These are phyloP conservation scores for Sugiyamaella boreocaroliniensis DNA, from an alignment of 805 yeast species.

Conservation along the genomic window DNA sequence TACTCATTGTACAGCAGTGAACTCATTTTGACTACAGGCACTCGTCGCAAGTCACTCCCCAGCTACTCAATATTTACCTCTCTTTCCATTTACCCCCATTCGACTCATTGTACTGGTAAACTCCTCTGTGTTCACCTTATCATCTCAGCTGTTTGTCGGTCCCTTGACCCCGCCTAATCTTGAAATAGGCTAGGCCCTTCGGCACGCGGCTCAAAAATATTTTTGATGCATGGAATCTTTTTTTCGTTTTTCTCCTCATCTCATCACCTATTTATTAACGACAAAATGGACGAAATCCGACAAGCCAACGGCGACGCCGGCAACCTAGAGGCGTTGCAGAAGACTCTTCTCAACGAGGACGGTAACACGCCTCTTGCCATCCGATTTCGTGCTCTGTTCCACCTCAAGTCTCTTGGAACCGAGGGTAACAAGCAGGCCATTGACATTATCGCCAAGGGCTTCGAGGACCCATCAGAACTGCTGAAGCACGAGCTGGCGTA, in stretches of 20 bases:
- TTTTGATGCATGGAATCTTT: not conserved
- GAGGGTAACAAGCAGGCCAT: conserved; percentile 63
- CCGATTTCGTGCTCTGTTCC: conserved; percentile 91
- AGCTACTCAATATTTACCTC: too few species aligned
- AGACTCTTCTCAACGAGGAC: conserved; percentile 25
- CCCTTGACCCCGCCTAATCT: too few species aligned
- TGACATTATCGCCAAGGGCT: conserved; percentile 78
- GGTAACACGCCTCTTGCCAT: conserved; percentile 73
- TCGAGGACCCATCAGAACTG: conserved; percentile 74
- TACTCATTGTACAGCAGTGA: too few species aligned
- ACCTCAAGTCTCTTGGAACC: conserved; percentile 77
- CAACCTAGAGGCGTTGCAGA: conserved; percentile 19
- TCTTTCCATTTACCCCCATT: too few species aligned
- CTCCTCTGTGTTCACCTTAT: too few species aligned
- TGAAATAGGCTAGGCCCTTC: too few species aligned
- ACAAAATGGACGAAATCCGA: conserved; percentile 21
- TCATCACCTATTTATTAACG: not conserved
- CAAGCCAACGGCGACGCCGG: conserved; percentile 20
- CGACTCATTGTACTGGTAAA: too few species aligned
- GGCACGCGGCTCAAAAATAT: too few species aligned
- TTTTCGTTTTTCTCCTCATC: not conserved
- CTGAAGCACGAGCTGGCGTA: conserved; percentile 97
- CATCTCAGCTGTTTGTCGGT: too few species aligned
- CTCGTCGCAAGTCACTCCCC: too few species aligned
- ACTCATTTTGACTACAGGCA: too few species aligned